phyloP scores from a whole-genome alignment of 371 early-diverging fungal genomes.

The Circinella umbellata region DNA sequence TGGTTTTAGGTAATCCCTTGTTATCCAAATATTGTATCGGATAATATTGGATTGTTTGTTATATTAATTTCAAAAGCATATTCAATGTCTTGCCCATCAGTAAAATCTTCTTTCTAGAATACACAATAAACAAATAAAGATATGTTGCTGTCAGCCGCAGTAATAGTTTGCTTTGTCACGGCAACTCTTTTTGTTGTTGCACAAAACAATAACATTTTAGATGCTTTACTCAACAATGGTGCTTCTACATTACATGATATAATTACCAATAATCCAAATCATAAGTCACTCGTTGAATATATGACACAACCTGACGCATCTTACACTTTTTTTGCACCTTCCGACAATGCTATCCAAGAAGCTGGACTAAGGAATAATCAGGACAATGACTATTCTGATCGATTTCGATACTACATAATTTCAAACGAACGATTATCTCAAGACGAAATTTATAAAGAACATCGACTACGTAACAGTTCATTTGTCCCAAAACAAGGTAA shows the following conservation, averaged over 20 bases:
- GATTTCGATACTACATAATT: not conserved
- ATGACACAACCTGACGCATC: not conserved
- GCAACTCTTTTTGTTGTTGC: not conserved
- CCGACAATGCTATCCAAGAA: constrained; percentile 1
- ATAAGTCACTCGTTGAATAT: not conserved
- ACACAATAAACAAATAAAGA: no score
- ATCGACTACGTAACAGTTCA: constrained; percentile 6
- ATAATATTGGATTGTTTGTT: no score
- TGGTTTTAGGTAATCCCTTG: no score
- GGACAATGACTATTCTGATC: not conserved
- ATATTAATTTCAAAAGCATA: no score
- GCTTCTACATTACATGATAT: constrained; percentile 3
- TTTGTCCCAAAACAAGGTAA: not conserved
- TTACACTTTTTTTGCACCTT: constrained; percentile 9
- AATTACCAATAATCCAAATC: not conserved
- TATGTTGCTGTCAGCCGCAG: no score
- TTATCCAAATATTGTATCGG: no score
- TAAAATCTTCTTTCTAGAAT: no score
- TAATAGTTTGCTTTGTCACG: no score
- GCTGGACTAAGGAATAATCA: not conserved
- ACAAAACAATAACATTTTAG: constrained; percentile 8
- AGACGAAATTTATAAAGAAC: not conserved
- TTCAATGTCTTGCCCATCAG: no score
- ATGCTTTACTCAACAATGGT: constrained; percentile 9
- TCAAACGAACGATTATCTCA: not conserved